Conservation (phyloP, 768 basidiomycete species). For the Rhodotorula diobovata region DNA sequence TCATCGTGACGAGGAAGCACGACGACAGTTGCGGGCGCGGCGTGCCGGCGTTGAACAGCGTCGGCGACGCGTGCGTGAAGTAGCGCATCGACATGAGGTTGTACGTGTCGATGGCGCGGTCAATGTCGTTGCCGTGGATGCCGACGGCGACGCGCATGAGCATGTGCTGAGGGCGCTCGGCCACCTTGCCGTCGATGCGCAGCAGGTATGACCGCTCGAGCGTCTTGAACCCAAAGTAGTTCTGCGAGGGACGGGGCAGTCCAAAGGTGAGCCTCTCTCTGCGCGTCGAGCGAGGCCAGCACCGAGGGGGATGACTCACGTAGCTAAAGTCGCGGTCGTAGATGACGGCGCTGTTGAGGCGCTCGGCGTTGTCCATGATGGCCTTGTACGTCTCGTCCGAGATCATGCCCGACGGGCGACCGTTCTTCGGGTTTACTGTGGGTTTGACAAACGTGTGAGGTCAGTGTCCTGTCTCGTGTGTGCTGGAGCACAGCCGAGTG, state of each 20-base stretch:
- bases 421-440: slow-evolving; percentile 91
- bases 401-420: slow-evolving; percentile 80
- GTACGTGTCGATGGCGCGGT: slow-evolving; percentile 77
- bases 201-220: slow-evolving; percentile 96
- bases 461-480: neutral
- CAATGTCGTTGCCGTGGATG: slow-evolving; percentile 84
- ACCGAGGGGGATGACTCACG: slow-evolving; percentile 59
- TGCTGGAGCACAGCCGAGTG: too few relatives aligned
- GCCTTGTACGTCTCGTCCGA: slow-evolving; percentile 76
- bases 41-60: slow-evolving; percentile 96
- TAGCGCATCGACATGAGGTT: slow-evolving; percentile 84
- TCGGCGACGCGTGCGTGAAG: slow-evolving; percentile 97
- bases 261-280: too few relatives aligned
- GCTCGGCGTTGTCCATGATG: slow-evolving; percentile 72
- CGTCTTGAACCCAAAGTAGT: slow-evolving; percentile 94
- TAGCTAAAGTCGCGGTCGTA: slow-evolving; percentile 98
- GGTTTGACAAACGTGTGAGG: neutral
- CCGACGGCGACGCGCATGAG: slow-evolving; percentile 99
- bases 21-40: slow-evolving; percentile 88
- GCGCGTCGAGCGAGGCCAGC: too few relatives aligned
- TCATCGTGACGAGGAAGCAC: slow-evolving; percentile 97
- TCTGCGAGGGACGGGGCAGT: slow-evolving; percentile 14
- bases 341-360: slow-evolving; percentile 88
- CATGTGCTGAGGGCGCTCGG: slow-evolving; percentile 97
- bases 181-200: slow-evolving; percentile 85